Evolutionary conservation across 2,329 filamentous ascomycete species (phyloP), one percentile per base, ranked within the genome.

Genomic region (Fusarium fracticaudum): DNA sequence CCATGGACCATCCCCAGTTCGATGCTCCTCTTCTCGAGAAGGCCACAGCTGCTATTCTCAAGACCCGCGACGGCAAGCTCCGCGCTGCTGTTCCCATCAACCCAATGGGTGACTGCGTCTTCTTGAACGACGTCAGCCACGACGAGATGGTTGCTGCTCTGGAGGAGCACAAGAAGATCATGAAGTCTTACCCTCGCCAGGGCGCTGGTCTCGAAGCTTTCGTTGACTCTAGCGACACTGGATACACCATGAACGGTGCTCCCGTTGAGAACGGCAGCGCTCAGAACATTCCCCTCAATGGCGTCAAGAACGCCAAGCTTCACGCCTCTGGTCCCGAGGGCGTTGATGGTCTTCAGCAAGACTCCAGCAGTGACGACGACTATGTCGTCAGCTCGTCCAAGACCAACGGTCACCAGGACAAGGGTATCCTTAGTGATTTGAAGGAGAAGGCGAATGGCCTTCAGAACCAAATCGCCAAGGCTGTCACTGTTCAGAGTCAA

Each of bases 1-100:
- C 91, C 26, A 93, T 94, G 86, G 92, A 94, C 69, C 91, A 94
- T 77, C 85, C 87, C 12, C 85, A 91, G 43, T 94, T 93, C 77
- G 87, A 93, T 74, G 90, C 91, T 61, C 85, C 88, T 0, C 86
- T 93, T 33, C 86, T 94, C 15, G 89, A 91, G 59, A 89, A 89
- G 76, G 92, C 86, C 5, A 94, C 91, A 3, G 84, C 88, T 20
- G 92, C 92, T 18, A 94, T 94, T 71, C 83, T 94, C 57, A 92
- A 91, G 84, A 94, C 92, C 0, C 87, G 92, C 18, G 92, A 94
- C 72, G 92, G 92, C 40, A 85, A 89, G 77, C 85, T 94, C 15
- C 88, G 92, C 44, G 90, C 91, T 40, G 91, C 92, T 8, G 91
- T 94, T 1, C 92, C 92, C 2, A 53, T 81, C 29, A 90, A 86